phyloP scores from a whole-genome alignment of 148 eudicot species.

The Amaranthus hypochondriacus region DNA sequence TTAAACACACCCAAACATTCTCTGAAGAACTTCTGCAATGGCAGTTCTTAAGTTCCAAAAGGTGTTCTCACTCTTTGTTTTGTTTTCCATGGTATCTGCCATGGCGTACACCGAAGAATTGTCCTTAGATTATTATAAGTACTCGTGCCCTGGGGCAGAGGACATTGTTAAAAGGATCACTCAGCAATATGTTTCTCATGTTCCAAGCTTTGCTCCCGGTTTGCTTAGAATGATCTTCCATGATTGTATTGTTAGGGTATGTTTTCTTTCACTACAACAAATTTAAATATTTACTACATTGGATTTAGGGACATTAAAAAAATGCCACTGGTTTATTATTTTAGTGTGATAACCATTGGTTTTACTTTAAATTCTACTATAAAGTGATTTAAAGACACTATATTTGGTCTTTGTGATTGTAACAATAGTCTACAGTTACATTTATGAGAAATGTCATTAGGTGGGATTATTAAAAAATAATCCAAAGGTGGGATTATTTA shows the following conservation, averaged over 20 bases:
- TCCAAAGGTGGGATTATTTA: too few species aligned
- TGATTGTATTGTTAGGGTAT: constrained; percentile 59
- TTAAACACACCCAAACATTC: too few species aligned
- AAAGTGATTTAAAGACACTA: too few species aligned
- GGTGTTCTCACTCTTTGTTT: not conserved
- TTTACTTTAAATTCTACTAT: too few species aligned
- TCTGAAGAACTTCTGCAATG: not conserved
- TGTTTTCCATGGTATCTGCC: constrained; percentile 3
- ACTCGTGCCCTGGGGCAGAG: constrained; percentile 41
- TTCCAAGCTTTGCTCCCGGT: constrained; percentile 40
- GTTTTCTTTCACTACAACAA: not conserved
- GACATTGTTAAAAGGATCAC: constrained; percentile 28
- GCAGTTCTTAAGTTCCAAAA: not conserved
- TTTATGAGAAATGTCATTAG: too few species aligned
- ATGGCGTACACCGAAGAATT: constrained; percentile 25
- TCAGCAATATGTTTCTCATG: constrained; percentile 18
- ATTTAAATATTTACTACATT: too few species aligned
- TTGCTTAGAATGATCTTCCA: constrained; percentile 55
- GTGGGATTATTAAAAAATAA: too few species aligned
- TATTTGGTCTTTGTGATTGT: too few species aligned
- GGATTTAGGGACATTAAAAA: too few species aligned
- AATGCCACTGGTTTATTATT: too few species aligned
- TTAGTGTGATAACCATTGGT: too few species aligned
- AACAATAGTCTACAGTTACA: too few species aligned
- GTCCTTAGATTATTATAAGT: constrained; percentile 25